Base-by-base conservation (phyloP, 129 eudicot genomes). In the Oenanthe sinensis region DNA sequence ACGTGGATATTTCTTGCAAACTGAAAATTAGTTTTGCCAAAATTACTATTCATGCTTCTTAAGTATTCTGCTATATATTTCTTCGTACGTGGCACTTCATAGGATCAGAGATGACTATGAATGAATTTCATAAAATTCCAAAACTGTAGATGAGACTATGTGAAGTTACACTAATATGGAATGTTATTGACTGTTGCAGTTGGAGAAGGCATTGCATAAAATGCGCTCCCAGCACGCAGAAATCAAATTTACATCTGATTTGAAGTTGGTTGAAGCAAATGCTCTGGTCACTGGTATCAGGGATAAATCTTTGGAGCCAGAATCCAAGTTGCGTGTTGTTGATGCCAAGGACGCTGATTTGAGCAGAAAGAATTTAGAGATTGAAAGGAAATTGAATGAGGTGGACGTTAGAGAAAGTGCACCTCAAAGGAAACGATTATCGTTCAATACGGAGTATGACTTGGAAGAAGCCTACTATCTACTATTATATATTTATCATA, bases 281-380 rank as follows among this genome's bases (percentile, higher is more conserved):
- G 96, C 97, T 48, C 63, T 95, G 79, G 84, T 84, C 46, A 71
- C 89, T 77, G 87, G 91, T 63, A 84, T 92, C 77, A 96, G 92
- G 80, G 96, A 88, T 69, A 90, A 91, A 83, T 90, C 97, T 7
- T 75, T 90, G 52, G 99, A 95, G 86, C 89, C 92, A 48, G 97
- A 95, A 77, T 89, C 92, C 22, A 95, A 87, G 71, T 47, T 91
- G 75, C 99, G 85, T 79, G 92, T 92, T 44, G 96, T 89, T 86
- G 99, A 95, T 85, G 97, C 96, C 40, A 90, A 90, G 82, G 93
- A 87, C 79, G 97, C 96, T 79, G 99, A 92, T 87, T 91, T 87
- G 76, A 95, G 91, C 90, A 89, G 97, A 82, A 92, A 87, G 90
- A 83, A 88, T 75, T 88, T 92, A 79, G 97, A 95, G 62, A 76